Evolutionary conservation across 768 basidiomycete species (phyloP).

Genomic region (Kwoniella mangroviensis): DNA sequence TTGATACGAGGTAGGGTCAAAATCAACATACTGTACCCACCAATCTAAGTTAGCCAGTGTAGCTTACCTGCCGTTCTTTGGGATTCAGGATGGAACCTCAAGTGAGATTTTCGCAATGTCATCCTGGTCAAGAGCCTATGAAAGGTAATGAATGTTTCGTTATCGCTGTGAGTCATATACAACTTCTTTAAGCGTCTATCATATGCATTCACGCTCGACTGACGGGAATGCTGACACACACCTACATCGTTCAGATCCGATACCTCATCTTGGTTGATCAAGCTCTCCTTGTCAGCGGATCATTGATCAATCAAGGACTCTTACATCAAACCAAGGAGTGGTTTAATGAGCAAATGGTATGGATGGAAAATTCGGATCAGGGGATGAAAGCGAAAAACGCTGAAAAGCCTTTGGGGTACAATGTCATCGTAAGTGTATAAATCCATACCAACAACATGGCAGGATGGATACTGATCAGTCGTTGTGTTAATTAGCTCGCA

Average conservation of each 20-base stretch:
- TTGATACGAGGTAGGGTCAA: conserved; percentile 3
- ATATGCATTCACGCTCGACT: too few species aligned
- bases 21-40: neutral
- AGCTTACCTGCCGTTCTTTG: neutral
- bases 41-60: neutral
- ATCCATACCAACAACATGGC: neutral
- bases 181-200: neutral
- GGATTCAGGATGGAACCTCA: conserved; percentile 15
- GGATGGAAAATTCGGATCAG: conserved; percentile 16
- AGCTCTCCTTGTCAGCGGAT: neutral
- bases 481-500: neutral
- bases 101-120: conserved; percentile 16
- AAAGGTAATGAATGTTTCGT: conserved; percentile 13
- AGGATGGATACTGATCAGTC: neutral
- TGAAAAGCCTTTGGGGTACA: conserved; percentile 5
- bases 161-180: conserved; percentile 10
- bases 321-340: neutral
- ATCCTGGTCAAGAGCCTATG: conserved; percentile 10
- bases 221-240: too few species aligned
- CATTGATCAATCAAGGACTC: neutral
- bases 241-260: conserved; percentile 20
- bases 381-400: conserved; percentile 5
- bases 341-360: neutral
- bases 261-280: conserved; percentile 16
- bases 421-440: conserved; percentile 11